Evolutionary conservation across 2,329 filamentous ascomycete genomes (phyloP).

Genomic region (Exserohilum turcica): DNA sequence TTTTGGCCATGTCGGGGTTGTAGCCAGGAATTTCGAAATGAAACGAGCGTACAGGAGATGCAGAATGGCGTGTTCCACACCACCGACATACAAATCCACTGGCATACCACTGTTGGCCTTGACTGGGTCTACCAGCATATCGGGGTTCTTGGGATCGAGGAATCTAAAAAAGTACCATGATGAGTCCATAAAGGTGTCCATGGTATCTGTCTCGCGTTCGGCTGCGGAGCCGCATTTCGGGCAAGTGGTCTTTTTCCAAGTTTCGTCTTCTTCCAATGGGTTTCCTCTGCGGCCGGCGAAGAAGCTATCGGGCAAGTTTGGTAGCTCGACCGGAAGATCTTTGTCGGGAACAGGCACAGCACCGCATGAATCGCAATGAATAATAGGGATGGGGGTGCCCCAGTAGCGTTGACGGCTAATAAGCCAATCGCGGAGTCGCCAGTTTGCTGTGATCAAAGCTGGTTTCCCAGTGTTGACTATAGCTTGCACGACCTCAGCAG

Average conservation of each 20-base stretch:
- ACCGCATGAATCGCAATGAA: slow-evolving; percentile 79
- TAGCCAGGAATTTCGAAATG: slow-evolving; percentile 82
- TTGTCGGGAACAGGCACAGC: slow-evolving; percentile 76
- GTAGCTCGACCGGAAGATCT: slow-evolving; percentile 77
- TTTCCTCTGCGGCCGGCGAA: slow-evolving; percentile 73
- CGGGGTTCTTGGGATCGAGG: slow-evolving; percentile 69
- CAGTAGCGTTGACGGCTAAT: slow-evolving; percentile 92
- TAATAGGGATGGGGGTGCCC: slow-evolving; percentile 87
- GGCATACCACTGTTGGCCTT: slow-evolving; percentile 65
- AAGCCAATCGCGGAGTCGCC: slow-evolving; percentile 86
- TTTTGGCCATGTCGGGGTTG: slow-evolving; percentile 54
- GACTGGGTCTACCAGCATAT: slow-evolving; percentile 65
- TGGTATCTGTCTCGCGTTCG: slow-evolving; percentile 86
- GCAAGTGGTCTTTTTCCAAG: slow-evolving; percentile 77
- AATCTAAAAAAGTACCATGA: slow-evolving; percentile 93
- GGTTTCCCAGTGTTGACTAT: slow-evolving; percentile 58
- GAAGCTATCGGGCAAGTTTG: slow-evolving; percentile 71
- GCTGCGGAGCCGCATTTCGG: slow-evolving; percentile 73
- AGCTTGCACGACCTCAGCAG: slow-evolving; percentile 61
- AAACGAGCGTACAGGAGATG: slow-evolving; percentile 89
- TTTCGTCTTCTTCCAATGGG: slow-evolving; percentile 71
- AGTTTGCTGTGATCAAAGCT: slow-evolving; percentile 71
- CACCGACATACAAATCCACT: slow-evolving; percentile 87
- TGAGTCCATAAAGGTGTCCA: slow-evolving; percentile 96
- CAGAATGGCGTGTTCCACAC: slow-evolving; percentile 87